phyloP scores from a whole-genome alignment of 495 filamentous ascomycete genomes.

The Penicillium cataractarum region DNA sequence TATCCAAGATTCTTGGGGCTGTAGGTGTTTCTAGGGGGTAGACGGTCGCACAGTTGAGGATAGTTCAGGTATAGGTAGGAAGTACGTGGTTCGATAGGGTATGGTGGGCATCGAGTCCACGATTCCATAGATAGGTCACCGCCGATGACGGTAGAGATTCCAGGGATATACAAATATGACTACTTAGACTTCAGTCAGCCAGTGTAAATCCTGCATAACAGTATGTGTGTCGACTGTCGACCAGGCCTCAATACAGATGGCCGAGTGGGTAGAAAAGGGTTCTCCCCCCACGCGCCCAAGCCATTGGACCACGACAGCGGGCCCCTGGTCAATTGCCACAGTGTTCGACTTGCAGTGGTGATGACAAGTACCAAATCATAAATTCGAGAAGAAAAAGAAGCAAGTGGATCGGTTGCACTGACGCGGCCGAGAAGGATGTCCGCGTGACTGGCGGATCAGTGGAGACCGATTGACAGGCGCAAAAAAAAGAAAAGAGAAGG shows the following conservation, averaged over 20 bases:
- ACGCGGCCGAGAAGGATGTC: constrained; percentile 14
- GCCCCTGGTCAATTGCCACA: constrained; percentile 11
- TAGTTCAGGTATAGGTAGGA: not conserved
- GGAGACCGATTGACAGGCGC: constrained; percentile 11
- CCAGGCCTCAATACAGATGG: not conserved
- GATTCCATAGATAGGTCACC: not conserved
- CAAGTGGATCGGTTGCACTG: constrained; percentile 17
- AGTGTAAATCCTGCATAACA: not conserved
- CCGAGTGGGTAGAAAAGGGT: not conserved
- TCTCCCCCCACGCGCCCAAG: constrained; percentile 3
- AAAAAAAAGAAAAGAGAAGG: not conserved
- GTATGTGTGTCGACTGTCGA: not conserved
- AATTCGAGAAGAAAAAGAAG: constrained; percentile 26
- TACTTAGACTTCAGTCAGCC: not conserved
- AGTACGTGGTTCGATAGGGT: not conserved
- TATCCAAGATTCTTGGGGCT: not conserved
- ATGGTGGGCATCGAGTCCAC: not conserved
- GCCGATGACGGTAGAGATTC: not conserved
- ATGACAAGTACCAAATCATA: not conserved
- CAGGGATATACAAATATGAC: not conserved
- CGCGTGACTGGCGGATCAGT: constrained; percentile 47
- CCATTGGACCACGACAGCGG: constrained; percentile 19
- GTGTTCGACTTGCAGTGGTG: not conserved
- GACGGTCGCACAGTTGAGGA: not conserved
- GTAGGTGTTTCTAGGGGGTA: not conserved